A percentile compares a stretch with the other conserved stretches of the same genome.
phyloP scores from a whole-genome alignment of 306 rosid species.

The Acacia confusa region DNA sequence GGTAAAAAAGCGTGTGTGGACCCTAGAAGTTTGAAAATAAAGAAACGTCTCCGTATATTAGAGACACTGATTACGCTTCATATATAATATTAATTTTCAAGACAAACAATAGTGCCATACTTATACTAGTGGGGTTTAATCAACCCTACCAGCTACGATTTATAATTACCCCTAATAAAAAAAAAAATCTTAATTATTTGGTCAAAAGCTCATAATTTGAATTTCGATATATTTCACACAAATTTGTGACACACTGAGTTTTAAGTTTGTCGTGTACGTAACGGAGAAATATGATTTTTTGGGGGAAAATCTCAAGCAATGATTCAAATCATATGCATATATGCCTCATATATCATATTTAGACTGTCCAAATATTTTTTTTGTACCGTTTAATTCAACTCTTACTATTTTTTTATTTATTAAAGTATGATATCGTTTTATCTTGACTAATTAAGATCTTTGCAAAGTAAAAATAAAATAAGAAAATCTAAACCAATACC shows the following conservation, averaged over 20 bases:
- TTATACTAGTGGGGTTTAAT: conserved; percentile 31
- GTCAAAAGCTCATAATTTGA: conserved; percentile 26
- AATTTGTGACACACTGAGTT: neutral
- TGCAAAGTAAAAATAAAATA: neutral
- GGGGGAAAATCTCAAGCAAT: too few species aligned
- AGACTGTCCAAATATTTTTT: neutral
- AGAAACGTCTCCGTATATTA: neutral
- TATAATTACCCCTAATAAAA: conserved; percentile 2
- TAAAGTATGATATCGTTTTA: neutral
- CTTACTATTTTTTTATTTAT: neutral
- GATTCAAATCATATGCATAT: too few species aligned
- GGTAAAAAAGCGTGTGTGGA: conserved; percentile 27
- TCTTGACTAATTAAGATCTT: neutral
- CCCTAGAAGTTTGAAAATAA: conserved; percentile 41
- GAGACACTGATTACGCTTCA: conserved; percentile 4
- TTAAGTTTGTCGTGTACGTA: neutral
- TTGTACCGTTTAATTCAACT: neutral
- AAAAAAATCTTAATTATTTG: conserved; percentile 19
- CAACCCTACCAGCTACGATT: conserved; percentile 25
- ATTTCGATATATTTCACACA: neutral
- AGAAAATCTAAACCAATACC: neutral
- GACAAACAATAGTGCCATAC: conserved; percentile 41
- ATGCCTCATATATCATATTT: too few species aligned
- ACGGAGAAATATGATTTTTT: neutral
- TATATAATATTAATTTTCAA: neutral